These are phyloP conservation scores for Pestalotiopsis sp. DNA, from an alignment of 2,329 filamentous ascomycete species.

Conservation along the genomic window DNA sequence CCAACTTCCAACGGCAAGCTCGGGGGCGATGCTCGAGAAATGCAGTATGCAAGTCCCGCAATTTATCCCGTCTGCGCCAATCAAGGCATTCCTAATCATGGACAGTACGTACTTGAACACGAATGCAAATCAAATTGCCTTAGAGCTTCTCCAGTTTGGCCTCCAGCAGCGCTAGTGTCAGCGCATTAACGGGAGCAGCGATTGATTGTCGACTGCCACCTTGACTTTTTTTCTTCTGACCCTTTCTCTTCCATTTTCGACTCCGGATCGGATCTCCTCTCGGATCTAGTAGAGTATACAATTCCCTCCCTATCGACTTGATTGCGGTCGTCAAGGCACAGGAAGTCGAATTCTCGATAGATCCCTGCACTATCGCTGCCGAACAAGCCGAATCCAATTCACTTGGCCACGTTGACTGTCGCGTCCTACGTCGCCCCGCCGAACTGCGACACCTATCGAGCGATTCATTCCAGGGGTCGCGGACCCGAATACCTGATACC, in stretches of 20 bases:
- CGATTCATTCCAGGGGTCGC: constrained; percentile 9
- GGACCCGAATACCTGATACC: neutral
- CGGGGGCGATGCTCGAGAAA: neutral
- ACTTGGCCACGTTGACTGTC: constrained; percentile 7
- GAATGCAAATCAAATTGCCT: neutral
- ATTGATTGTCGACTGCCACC: neutral
- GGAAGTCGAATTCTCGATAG: neutral
- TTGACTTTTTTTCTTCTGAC: neutral
- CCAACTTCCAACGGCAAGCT: neutral
- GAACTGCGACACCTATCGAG: constrained; percentile 7
- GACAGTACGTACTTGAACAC: neutral
- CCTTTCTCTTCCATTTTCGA: neutral
- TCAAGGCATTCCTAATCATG: neutral
- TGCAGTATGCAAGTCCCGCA: neutral
- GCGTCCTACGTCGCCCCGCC: constrained; percentile 5
- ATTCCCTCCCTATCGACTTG: neutral
- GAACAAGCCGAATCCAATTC: neutral
- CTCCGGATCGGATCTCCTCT: neutral
- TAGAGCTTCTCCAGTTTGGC: neutral
- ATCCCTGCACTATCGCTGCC: neutral
- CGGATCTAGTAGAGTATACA: neutral
- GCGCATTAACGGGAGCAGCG: neutral
- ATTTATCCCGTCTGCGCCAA: neutral
- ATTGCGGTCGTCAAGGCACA: neutral
- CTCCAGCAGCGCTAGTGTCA: neutral